Percentiles rank a stretch among this genome's conserved stretches.
Conservation (phyloP, 106 monocot genomes). For the Apostasia ramifera region DNA sequence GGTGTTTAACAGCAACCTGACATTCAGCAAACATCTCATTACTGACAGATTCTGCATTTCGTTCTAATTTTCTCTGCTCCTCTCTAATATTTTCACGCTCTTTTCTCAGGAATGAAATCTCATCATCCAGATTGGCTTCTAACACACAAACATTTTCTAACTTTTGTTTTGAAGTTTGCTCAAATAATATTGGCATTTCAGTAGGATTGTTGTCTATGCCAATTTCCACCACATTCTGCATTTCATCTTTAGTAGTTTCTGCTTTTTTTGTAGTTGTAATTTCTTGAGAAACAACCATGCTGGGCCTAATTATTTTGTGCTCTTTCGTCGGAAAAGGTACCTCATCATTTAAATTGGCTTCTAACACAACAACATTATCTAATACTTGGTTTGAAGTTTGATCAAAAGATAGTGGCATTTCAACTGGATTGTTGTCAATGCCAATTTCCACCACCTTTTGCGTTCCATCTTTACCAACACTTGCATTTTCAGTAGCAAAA, state of each 20-base stretch:
- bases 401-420: neutral
- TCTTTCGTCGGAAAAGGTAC: constrained; percentile 64
- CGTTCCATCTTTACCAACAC: neutral
- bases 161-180: constrained; percentile 7
- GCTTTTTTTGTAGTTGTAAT: constrained; percentile 14
- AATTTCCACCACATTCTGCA: constrained; percentile 9
- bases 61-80: constrained; percentile 82
- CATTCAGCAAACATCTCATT: constrained; percentile 99
- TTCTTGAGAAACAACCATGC: neutral
- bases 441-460: constrained; percentile 7
- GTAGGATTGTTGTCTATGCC: constrained; percentile 1
- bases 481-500: constrained; percentile 12
- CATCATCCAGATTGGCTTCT: constrained; percentile 45
- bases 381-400: constrained; percentile 9
- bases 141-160: constrained; percentile 15
- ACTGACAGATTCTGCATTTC: constrained; percentile 86
- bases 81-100: constrained; percentile 57
- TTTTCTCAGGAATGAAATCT: constrained; percentile 59
- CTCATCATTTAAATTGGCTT: constrained; percentile 52
- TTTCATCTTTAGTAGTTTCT: neutral
- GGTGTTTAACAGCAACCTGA: constrained; percentile 45
- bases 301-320: constrained; percentile 32
- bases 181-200: constrained; percentile 2
- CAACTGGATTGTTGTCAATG: constrained; percentile 2
- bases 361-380: constrained; percentile 18